Percentiles rank a stretch among this genome's conserved stretches.
These are phyloP conservation scores for Lichtheimia corymbifera DNA, from an alignment of 371 early-diverging fungal species.

Conservation along the genomic window DNA sequence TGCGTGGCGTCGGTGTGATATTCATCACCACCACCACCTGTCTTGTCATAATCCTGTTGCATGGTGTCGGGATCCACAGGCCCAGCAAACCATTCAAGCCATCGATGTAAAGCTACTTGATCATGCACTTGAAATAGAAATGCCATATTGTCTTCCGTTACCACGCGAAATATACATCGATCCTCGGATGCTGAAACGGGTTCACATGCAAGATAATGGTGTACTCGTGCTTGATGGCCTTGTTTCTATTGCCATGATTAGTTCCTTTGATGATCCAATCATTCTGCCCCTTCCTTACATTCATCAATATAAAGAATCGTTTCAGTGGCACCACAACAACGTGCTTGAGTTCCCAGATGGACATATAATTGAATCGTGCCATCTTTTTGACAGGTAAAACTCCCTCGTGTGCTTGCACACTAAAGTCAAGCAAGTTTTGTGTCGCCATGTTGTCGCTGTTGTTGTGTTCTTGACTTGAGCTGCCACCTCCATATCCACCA, in stretches of 20 bases:
- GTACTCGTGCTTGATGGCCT: conserved; percentile 20
- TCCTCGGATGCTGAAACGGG: conserved; percentile 12
- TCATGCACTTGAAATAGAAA: conserved; percentile 48
- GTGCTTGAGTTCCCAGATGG: conserved; percentile 49
- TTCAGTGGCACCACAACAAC: conserved; percentile 37
- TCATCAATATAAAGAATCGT: conserved; percentile 34
- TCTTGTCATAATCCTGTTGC: neutral
- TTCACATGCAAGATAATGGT: conserved; percentile 31
- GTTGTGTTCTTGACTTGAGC: conserved; percentile 9
- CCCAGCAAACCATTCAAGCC: conserved; percentile 41
- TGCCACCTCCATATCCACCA: neutral
- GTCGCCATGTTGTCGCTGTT: conserved; percentile 21
- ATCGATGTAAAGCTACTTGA: conserved; percentile 29
- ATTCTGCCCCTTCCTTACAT: conserved; percentile 32
- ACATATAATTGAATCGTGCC: conserved; percentile 33
- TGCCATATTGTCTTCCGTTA: conserved; percentile 18
- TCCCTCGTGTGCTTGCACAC: conserved; percentile 40
- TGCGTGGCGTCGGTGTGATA: neutral
- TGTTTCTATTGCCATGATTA: conserved; percentile 21
- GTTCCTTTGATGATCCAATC: conserved; percentile 1
- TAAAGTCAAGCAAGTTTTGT: conserved; percentile 33
- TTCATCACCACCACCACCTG: neutral
- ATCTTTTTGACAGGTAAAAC: conserved; percentile 42
- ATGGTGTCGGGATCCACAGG: conserved; percentile 5
- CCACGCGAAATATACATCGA: conserved; percentile 34